Percentiles rank a stretch among this genome's conserved stretches.
phyloP scores from a whole-genome alignment of 495 filamentous ascomycete genomes.

The Daldinia decipiens region DNA sequence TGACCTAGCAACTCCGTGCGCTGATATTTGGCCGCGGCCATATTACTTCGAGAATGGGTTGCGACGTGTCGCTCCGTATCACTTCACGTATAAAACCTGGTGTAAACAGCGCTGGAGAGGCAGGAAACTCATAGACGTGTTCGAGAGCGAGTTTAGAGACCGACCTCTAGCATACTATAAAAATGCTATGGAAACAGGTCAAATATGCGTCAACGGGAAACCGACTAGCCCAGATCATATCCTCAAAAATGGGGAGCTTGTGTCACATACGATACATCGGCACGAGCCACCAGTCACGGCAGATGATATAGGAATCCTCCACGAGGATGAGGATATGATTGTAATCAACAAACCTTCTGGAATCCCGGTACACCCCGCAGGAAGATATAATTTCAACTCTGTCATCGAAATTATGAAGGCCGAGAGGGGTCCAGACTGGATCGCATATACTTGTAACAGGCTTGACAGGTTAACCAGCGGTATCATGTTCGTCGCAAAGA shows the following conservation, averaged over 20 bases:
- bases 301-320: slow-evolving; percentile 80
- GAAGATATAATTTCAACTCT: slow-evolving; percentile 94
- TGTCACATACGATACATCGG: slow-evolving; percentile 93
- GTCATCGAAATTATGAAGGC: slow-evolving; percentile 91
- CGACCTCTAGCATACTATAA: slow-evolving; percentile 86
- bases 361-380: slow-evolving; percentile 92
- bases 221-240: slow-evolving; percentile 60
- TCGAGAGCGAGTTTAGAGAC: slow-evolving; percentile 86
- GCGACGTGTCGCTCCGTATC: slow-evolving; percentile 85
- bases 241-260: slow-evolving; percentile 70
- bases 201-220: slow-evolving; percentile 78
- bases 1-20: slow-evolving; percentile 67
- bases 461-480: slow-evolving; percentile 95
- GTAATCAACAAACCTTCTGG: slow-evolving; percentile 97
- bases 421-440: slow-evolving; percentile 73
- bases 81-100: slow-evolving; percentile 93
- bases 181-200: slow-evolving; percentile 81
- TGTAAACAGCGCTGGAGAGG: slow-evolving; percentile 91
- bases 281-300: slow-evolving; percentile 93
- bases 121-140: slow-evolving; percentile 78
- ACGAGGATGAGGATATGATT: slow-evolving; percentile 90
- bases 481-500: slow-evolving; percentile 96
- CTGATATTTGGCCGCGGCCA: slow-evolving; percentile 70
- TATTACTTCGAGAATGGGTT: slow-evolving; percentile 85
- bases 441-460: slow-evolving; percentile 86